These are phyloP conservation scores for Aphanomyces astaci DNA, from an alignment of 352 stramenopile species.

Conservation along the genomic window DNA sequence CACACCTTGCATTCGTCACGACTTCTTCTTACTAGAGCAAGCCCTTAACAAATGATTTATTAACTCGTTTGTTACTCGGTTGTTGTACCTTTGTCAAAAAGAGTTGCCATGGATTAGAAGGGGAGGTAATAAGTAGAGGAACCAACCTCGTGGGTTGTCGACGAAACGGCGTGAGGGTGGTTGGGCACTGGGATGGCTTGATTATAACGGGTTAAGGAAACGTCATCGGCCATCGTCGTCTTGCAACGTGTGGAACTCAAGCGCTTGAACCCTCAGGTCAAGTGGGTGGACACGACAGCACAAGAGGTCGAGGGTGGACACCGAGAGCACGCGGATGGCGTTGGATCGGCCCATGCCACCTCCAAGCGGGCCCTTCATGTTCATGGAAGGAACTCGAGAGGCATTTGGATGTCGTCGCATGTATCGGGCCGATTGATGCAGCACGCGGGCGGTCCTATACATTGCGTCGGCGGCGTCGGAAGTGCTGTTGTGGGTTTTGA, in stretches of 20 bases:
- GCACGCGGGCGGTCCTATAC: not conserved
- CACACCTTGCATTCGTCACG: not conserved
- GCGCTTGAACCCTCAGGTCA: not conserved
- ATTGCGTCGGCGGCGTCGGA: not conserved
- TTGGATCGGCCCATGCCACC: not conserved
- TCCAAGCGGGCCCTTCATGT: not conserved
- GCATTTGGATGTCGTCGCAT: constrained; percentile 16
- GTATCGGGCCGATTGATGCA: constrained; percentile 4
- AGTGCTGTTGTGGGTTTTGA: not conserved
- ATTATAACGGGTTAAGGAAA: no score
- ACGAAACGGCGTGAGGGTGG: no score
- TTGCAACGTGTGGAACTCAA: constrained; percentile 14
- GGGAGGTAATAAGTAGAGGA: no score
- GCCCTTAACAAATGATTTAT: constrained; percentile 2
- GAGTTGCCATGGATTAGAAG: no score
- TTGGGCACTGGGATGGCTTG: no score
- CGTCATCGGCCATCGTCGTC: constrained; percentile 22
- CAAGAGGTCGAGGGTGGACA: not conserved
- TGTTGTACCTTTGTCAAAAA: no score
- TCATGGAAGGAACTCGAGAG: not conserved
- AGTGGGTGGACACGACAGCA: not conserved
- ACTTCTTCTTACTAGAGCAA: constrained; percentile 18
- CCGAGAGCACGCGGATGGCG: not conserved
- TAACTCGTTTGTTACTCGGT: not conserved
- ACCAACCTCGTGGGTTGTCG: no score